Conservation (phyloP, 495 filamentous ascomycete genomes). For the Xylaria sp. region DNA sequence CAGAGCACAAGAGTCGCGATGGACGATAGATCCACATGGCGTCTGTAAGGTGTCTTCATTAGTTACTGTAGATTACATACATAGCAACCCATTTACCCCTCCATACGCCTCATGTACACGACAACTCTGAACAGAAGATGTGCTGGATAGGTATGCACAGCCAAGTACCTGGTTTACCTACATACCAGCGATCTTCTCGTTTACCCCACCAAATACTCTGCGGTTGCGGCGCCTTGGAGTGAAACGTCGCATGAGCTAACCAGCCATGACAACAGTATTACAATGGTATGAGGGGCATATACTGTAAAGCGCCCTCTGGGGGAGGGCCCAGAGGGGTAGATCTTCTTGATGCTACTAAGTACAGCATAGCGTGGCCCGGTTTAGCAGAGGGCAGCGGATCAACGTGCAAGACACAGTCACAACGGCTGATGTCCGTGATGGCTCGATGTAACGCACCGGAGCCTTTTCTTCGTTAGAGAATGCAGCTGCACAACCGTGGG, state of each 20-base stretch:
- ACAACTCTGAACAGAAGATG: constrained; percentile 7
- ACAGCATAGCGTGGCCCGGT: constrained; percentile 5
- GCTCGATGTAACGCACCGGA: constrained; percentile 27
- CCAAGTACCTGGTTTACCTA: constrained; percentile 6
- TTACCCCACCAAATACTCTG: constrained; percentile 18
- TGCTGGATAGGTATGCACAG: background rate
- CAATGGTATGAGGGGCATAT: constrained; percentile 12
- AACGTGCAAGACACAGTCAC: constrained; percentile 26
- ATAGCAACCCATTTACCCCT: background rate
- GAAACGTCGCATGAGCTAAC: constrained; percentile 21
- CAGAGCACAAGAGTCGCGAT: background rate
- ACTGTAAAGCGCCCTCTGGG: constrained; percentile 9
- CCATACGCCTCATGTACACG: background rate
- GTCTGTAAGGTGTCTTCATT: background rate
- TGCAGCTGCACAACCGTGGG: constrained; percentile 29
- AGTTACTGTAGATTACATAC: background rate
- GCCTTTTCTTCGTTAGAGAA: constrained; percentile 19
- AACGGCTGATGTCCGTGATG: constrained; percentile 27
- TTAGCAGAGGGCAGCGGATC: constrained; percentile 19
- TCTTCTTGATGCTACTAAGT: background rate
- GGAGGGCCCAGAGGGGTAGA: constrained; percentile 11
- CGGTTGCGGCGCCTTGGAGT: constrained; percentile 24
- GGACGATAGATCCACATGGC: constrained; percentile 8
- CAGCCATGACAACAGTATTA: constrained; percentile 14
- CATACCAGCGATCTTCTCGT: background rate